phyloP scores from a whole-genome alignment of 108 stramenopile species.

The Cyclostephanos invisitatus region DNA sequence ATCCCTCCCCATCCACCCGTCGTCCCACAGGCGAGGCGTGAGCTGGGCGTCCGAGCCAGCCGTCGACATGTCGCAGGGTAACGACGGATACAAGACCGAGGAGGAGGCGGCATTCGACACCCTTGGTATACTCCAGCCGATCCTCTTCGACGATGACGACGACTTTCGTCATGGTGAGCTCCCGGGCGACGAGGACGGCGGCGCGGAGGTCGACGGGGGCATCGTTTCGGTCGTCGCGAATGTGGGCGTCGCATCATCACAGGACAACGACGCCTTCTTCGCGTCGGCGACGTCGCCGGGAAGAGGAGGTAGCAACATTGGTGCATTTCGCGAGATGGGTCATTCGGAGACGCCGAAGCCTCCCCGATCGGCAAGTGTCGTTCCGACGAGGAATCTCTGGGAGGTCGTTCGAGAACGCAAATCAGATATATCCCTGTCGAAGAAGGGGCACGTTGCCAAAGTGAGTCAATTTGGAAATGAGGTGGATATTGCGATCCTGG shows the following conservation, averaged over 20 bases:
- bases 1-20: not conserved
- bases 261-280: not conserved
- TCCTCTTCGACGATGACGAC: constrained; percentile 12
- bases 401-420: not conserved
- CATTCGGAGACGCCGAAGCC: not conserved
- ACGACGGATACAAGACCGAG: constrained; percentile 15
- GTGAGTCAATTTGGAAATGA: constrained; percentile 38
- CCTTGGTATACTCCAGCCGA: constrained; percentile 39
- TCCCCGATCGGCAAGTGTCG: not conserved
- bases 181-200: constrained; percentile 12
- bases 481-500: constrained; percentile 36
- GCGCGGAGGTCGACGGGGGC: not conserved
- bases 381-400: not conserved
- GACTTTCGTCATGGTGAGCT: not conserved
- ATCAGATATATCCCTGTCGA: not conserved
- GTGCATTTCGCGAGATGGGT: no score
- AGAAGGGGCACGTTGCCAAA: constrained; percentile 1
- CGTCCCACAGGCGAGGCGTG: constrained; percentile 26
- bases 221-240: not conserved
- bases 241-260: not conserved
- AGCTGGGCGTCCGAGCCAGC: constrained; percentile 17
- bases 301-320: not conserved
- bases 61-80: not conserved
- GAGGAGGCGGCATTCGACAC: constrained; percentile 30
- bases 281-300: constrained; percentile 1